phyloP scores from a whole-genome alignment of 768 basidiomycete species.

The Cantharellus anzutake region DNA sequence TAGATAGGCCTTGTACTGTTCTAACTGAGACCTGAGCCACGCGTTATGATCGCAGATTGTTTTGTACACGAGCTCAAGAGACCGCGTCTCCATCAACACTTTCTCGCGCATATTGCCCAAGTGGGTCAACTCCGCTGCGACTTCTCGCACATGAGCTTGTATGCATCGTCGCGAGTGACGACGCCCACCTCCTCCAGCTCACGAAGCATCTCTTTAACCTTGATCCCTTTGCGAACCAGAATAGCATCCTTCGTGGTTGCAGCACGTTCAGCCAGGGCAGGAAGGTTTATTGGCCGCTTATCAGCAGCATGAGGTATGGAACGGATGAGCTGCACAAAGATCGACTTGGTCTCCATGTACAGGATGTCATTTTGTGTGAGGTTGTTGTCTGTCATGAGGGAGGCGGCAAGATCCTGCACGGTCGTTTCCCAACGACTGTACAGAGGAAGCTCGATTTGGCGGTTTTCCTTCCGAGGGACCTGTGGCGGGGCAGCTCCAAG shows the following conservation, averaged over 20 bases:
- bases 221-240: constrained; percentile 92
- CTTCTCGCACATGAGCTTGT: constrained; percentile 93
- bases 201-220: constrained; percentile 97
- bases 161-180: constrained; percentile 65
- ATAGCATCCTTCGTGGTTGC: constrained; percentile 95
- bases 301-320: constrained; percentile 75
- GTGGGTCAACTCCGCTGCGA: constrained; percentile 85
- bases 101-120: constrained; percentile 94
- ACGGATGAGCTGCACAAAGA: constrained; percentile 92
- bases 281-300: constrained; percentile 75
- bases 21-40: constrained; percentile 86
- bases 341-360: constrained; percentile 99
- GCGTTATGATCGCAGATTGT: constrained; percentile 99
- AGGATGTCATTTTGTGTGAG: constrained; percentile 97
- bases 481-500: constrained; percentile 84
- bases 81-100: constrained; percentile 78
- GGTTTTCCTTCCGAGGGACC: constrained; percentile 95
- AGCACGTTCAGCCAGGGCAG: constrained; percentile 78
- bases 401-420: constrained; percentile 90
- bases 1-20: constrained; percentile 98
- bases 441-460: constrained; percentile 74
- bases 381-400: constrained; percentile 74
- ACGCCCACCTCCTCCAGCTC: constrained; percentile 85
- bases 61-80: constrained; percentile 94
- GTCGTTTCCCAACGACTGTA: constrained; percentile 99